Conservation (phyloP, 2,329 filamentous ascomycete genomes). For the Exophiala oligosperma region DNA sequence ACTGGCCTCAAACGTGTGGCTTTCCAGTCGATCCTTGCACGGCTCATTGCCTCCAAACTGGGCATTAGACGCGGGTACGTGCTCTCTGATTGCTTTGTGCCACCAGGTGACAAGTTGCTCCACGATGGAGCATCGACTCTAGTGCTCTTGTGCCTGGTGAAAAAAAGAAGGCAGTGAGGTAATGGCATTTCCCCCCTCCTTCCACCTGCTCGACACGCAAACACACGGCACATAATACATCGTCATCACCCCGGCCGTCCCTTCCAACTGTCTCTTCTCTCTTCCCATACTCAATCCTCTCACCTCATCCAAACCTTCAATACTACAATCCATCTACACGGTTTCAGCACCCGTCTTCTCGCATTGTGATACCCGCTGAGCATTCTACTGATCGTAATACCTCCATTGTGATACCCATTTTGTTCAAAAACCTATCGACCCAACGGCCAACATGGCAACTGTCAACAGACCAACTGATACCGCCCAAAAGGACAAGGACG, state of each 20-base stretch:
- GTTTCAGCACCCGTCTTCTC: neutral
- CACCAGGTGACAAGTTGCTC: neutral
- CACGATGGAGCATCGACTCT: neutral
- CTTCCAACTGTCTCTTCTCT: neutral
- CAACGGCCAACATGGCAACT: conserved; percentile 24
- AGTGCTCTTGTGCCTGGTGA: too few species aligned
- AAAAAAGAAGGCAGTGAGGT: neutral
- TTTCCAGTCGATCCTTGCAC: conserved; percentile 1
- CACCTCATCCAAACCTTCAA: neutral
- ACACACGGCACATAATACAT: neutral
- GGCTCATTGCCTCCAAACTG: conserved; percentile 5
- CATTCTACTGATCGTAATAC: conserved; percentile 4
- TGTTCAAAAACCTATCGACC: neutral
- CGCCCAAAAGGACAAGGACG: conserved; percentile 74
- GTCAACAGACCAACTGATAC: conserved; percentile 75
- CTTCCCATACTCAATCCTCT: neutral
- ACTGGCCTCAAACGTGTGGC: neutral
- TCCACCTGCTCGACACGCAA: neutral
- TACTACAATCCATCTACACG: neutral
- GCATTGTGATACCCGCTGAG: conserved; percentile 20
- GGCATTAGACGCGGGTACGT: conserved; percentile 9
- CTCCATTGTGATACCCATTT: conserved; percentile 19
- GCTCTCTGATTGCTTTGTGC: conserved; percentile 7
- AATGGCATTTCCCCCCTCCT: neutral
- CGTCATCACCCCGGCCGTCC: neutral